Conservation (phyloP, 2,329 filamentous ascomycete genomes). For the Cytospora mali region DNA sequence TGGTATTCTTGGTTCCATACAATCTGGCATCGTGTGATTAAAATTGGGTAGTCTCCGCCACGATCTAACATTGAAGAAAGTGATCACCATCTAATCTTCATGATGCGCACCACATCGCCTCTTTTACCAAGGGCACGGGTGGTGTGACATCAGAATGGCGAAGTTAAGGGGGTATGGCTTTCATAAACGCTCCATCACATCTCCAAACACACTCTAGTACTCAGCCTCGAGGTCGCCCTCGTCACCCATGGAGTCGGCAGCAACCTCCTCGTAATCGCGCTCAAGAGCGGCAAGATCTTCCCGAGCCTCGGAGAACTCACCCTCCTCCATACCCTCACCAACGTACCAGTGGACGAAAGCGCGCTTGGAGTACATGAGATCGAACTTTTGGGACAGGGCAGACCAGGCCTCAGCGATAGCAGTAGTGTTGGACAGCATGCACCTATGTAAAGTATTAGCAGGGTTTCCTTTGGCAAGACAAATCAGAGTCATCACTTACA, state of each 20-base stretch:
- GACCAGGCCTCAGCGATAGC: constrained; percentile 98
- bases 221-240: constrained; percentile 86
- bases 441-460: constrained; percentile 51
- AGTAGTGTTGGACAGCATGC: constrained; percentile 99
- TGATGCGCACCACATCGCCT: constrained; percentile 12
- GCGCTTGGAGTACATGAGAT: constrained; percentile 99
- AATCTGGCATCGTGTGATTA: constrained; percentile 29
- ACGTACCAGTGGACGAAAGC: constrained; percentile 99
- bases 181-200: constrained; percentile 25
- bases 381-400: constrained; percentile 95
- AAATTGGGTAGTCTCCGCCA: constrained; percentile 27
- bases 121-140: constrained; percentile 1
- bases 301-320: constrained; percentile 98
- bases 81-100: constrained; percentile 25
- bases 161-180: constrained; percentile 27
- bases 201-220: constrained; percentile 64
- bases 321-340: constrained; percentile 99
- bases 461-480: background rate
- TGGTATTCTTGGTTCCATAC: constrained; percentile 25
- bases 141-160: constrained; percentile 19
- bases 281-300: constrained; percentile 98
- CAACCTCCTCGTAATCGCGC: constrained; percentile 98
- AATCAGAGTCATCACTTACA: constrained; percentile 64
- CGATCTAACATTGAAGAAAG: constrained; percentile 27
- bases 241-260: constrained; percentile 86